Conservation (phyloP, 2,329 filamentous ascomycete genomes). For the Helicocarpus griseus region DNA sequence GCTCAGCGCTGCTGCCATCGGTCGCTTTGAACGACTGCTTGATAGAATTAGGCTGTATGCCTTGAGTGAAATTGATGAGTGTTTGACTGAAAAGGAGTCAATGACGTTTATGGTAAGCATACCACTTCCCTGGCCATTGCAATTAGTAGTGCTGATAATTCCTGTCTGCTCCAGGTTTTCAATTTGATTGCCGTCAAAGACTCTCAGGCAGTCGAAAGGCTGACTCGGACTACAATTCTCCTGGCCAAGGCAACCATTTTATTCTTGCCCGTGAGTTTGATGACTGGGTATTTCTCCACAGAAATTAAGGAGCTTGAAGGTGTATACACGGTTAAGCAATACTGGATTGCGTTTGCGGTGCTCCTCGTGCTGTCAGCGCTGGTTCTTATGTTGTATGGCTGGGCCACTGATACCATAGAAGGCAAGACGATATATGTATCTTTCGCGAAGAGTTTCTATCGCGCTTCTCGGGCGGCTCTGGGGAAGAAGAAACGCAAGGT, state of each 20-base stretch:
- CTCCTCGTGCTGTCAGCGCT: constrained; percentile 52
- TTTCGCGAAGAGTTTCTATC: constrained; percentile 28
- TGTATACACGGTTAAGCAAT: constrained; percentile 52
- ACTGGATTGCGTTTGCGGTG: constrained; percentile 59
- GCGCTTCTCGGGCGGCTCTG: constrained; percentile 17
- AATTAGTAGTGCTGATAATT: neutral
- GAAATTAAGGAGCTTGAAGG: constrained; percentile 49
- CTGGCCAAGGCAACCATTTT: constrained; percentile 66
- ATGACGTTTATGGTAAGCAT: constrained; percentile 54
- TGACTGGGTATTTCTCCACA: constrained; percentile 65
- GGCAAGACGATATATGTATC: constrained; percentile 43
- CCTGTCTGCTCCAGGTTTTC: constrained; percentile 70
- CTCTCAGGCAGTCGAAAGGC: constrained; percentile 59
- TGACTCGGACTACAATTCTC: constrained; percentile 62
- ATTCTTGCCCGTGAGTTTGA: constrained; percentile 64
- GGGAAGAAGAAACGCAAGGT: constrained; percentile 16
- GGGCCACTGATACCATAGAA: constrained; percentile 49
- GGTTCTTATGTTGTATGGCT: constrained; percentile 48
- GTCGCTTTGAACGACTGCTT: constrained; percentile 50
- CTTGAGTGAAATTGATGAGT: constrained; percentile 54
- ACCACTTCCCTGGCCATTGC: neutral
- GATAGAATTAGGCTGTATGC: constrained; percentile 55
- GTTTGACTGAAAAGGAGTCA: constrained; percentile 58
- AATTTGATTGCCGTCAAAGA: constrained; percentile 68
- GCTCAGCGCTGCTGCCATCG: constrained; percentile 41